Conservation (phyloP, 1,284 basidiomycete species). For the Malassezia japonica region DNA sequence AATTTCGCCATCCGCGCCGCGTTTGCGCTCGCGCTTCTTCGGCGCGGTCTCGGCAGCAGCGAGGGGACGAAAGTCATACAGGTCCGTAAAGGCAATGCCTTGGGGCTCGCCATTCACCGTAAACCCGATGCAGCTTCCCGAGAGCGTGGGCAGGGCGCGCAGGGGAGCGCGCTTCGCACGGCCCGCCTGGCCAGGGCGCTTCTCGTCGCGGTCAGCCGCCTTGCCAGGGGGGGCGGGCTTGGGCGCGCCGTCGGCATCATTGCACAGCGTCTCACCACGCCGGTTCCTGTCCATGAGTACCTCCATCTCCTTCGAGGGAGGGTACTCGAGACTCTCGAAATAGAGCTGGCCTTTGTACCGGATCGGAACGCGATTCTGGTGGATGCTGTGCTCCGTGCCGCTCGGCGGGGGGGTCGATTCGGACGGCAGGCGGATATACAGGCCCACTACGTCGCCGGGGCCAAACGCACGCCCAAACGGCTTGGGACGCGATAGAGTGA, state of each 20-base stretch:
- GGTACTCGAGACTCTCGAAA: conserved; percentile 87
- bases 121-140: conserved; percentile 70
- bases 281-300: conserved; percentile 51
- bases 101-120: conserved; percentile 84
- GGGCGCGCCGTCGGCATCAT: not conserved
- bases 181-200: conserved; percentile 4
- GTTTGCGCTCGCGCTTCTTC: conserved; percentile 10
- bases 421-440: conserved; percentile 77
- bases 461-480: conserved; percentile 62
- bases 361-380: conserved; percentile 57
- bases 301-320: conserved; percentile 85
- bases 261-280: conserved; percentile 3
- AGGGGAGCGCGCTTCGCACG: conserved; percentile 44
- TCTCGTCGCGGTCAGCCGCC: conserved; percentile 15
- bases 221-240: conserved; percentile 18
- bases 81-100: conserved; percentile 71
- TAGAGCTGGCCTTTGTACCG: conserved; percentile 92
- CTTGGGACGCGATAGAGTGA: conserved; percentile 69
- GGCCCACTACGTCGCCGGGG: conserved; percentile 80
- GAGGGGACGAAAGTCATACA: conserved; percentile 84
- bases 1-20: conserved; percentile 19
- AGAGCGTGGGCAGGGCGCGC: conserved; percentile 63
- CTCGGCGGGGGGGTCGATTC: conserved; percentile 14
- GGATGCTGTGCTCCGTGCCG: conserved; percentile 23
- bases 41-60: conserved; percentile 7